A percentile compares a stretch with the other conserved stretches of the same genome.
Evolutionary conservation across 805 yeast species (phyloP).

Genomic region (Saturnispora saitoi): DNA sequence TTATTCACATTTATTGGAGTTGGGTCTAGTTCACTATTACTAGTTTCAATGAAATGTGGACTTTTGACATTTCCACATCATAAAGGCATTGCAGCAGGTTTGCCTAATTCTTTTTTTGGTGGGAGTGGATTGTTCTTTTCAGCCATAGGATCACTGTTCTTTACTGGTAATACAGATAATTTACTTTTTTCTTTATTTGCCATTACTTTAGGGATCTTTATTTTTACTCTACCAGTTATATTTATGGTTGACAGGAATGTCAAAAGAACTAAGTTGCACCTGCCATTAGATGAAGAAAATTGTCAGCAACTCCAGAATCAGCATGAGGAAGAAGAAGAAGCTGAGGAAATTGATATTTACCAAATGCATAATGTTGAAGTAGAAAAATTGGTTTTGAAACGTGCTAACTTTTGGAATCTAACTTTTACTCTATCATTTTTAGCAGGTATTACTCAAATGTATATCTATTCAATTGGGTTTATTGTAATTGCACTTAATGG

Average conservation of each 20-base stretch:
- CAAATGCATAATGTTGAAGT: slow-evolving; percentile 6
- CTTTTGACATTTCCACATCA: slow-evolving; percentile 59
- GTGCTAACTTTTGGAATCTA: slow-evolving; percentile 41
- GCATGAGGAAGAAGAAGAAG: neutral
- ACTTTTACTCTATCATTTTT: slow-evolving; percentile 42
- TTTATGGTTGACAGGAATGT: slow-evolving; percentile 33
- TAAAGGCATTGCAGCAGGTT: slow-evolving; percentile 67
- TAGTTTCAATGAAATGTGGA: slow-evolving; percentile 64
- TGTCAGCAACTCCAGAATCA: neutral
- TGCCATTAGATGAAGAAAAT: neutral
- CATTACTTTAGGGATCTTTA: slow-evolving; percentile 34
- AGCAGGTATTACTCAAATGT: slow-evolving; percentile 67
- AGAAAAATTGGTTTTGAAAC: slow-evolving; percentile 18
- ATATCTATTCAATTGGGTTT: slow-evolving; percentile 67
- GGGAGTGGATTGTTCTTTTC: slow-evolving; percentile 65
- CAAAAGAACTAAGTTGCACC: slow-evolving; percentile 7
- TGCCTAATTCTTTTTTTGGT: slow-evolving; percentile 70
- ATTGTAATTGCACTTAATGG: slow-evolving; percentile 45
- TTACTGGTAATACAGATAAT: slow-evolving; percentile 49
- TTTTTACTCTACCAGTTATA: slow-evolving; percentile 41
- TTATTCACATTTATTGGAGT: slow-evolving; percentile 51
- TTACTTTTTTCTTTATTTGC: slow-evolving; percentile 41
- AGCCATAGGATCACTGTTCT: slow-evolving; percentile 41
- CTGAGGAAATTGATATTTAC: neutral
- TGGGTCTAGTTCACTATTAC: slow-evolving; percentile 60